phyloP scores from a whole-genome alignment of 306 rosid genomes.

The Arachis hypogaea region DNA sequence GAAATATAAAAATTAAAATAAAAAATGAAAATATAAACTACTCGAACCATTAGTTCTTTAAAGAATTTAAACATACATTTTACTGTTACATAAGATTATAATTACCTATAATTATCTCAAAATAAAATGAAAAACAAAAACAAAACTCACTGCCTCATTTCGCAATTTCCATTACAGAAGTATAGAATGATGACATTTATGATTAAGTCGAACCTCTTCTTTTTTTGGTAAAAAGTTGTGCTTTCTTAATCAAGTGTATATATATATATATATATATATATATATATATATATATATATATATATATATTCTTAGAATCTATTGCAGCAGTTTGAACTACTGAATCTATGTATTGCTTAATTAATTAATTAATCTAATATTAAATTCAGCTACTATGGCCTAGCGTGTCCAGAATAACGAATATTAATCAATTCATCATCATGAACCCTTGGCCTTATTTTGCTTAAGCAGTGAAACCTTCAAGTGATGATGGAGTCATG shows the following conservation, averaged over 20 bases:
- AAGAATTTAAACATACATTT: not conserved
- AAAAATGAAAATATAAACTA: too few species aligned
- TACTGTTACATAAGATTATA: not conserved
- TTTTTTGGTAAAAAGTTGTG: not conserved
- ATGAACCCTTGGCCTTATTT: not conserved
- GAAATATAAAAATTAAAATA: too few species aligned
- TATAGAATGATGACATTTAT: conserved; percentile 12
- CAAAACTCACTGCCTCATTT: not conserved
- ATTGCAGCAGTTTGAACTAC: conserved; percentile 13
- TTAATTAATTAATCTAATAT: conserved; percentile 3
- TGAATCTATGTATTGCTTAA: not conserved
- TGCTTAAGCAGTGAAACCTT: not conserved
- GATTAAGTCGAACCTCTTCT: conserved; percentile 7
- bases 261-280: not conserved
- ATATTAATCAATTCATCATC: not conserved
- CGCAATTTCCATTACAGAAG: not conserved
- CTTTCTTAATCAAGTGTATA: not conserved
- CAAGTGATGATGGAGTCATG: not conserved
- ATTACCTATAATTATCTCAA: not conserved
- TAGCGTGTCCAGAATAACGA: not conserved
- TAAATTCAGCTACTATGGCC: conserved; percentile 9
- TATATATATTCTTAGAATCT: not conserved
- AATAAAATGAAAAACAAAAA: too few species aligned
- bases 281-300: too few species aligned
- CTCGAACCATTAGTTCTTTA: too few species aligned